Evolutionary conservation across 78 protist species (phyloP), one percentile per base, ranked within the genome.

Genomic region (Dictyostelium capitatum): DNA sequence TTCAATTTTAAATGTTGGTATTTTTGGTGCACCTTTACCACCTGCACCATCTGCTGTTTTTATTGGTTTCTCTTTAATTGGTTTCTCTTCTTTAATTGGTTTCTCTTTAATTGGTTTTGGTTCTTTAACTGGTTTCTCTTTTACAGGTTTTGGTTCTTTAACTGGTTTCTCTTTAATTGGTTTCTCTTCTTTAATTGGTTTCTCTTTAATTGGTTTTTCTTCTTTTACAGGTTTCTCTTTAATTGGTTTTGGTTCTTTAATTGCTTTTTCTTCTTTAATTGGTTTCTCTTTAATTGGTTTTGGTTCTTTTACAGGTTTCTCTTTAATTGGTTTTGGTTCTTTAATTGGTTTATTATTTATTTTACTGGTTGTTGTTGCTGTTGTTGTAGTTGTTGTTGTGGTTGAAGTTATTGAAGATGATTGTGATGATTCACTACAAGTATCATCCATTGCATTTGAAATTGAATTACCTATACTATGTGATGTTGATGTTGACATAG

Each of bases 1-100:
- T 62, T 82, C 57, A 89, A 43, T 70, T 50, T 37, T 73, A n/a
- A 73, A 50, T 81, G 67, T 51, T 54, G 28, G 37, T 28, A 89
- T 20, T 6, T 32, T 20, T 3, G 79, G 41, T 1, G 64, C 67
- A 50, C 83, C 32, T 74, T 64, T 57, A 78, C 79, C 1, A 43
- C 25, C 43, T 48, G 74, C 91, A 54, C 50, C 67, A 51, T 48
- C 87, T 19, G 20, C 50, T 12, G 19, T 54, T 3, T 54, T 17
- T 54, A 19, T 3, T 54, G 14, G 28, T 54, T 54, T 54, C 19
- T 19, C 14, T 70, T 70, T 70, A 67, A 25, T 25, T 3, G 47
- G 12, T 19, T 70, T 41, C 23, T 32, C 32, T 41, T 70, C 78
- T 19, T 70, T 64, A 23, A 23, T 4, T 64, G 28, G 72, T 64